These are phyloP conservation scores for Cichorium intybus DNA, from an alignment of 140 eudicot genomes.

Conservation along the genomic window DNA sequence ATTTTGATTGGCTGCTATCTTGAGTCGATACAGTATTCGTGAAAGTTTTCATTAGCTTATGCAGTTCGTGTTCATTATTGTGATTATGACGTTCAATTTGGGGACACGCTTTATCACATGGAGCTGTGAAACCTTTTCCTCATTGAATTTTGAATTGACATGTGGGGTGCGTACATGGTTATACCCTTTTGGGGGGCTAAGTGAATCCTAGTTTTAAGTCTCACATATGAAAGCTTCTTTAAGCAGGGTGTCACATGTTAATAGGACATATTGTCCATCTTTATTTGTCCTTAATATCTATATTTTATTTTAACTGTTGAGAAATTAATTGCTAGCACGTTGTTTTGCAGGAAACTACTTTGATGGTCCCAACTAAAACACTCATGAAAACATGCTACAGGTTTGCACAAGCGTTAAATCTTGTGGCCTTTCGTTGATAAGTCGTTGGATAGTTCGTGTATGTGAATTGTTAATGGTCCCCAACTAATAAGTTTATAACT, in stretches of 20 bases:
- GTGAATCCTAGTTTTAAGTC: slow-evolving; percentile 21
- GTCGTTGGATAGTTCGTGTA: slow-evolving; percentile 3
- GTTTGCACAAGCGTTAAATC: neutral
- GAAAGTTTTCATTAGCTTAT: neutral
- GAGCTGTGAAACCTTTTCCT: slow-evolving; percentile 7
- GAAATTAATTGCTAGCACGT: slow-evolving; percentile 16
- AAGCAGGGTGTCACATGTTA: slow-evolving; percentile 27
- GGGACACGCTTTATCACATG: slow-evolving; percentile 17
- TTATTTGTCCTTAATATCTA: slow-evolving; percentile 2
- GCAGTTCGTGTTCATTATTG: slow-evolving; percentile 26
- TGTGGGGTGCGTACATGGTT: slow-evolving; percentile 22
- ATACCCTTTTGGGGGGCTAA: slow-evolving; percentile 18
- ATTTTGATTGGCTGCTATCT: slow-evolving; percentile 19
- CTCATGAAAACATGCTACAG: slow-evolving; percentile 1
- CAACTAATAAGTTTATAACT: neutral
- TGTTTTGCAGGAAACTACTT: slow-evolving; percentile 24
- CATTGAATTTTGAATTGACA: slow-evolving; percentile 13
- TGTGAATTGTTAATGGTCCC: slow-evolving; percentile 21
- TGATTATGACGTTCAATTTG: slow-evolving; percentile 16
- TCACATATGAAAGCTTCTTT: slow-evolving; percentile 7
- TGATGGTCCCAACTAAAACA: slow-evolving; percentile 25
- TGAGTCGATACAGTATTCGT: slow-evolving; percentile 1
- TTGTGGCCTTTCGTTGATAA: slow-evolving; percentile 27
- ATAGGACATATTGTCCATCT: slow-evolving; percentile 17
- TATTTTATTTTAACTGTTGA: slow-evolving; percentile 11